These are phyloP conservation scores for Alternaria angustiovoidea DNA, from an alignment of 2,329 filamentous ascomycete genomes.

Conservation along the genomic window DNA sequence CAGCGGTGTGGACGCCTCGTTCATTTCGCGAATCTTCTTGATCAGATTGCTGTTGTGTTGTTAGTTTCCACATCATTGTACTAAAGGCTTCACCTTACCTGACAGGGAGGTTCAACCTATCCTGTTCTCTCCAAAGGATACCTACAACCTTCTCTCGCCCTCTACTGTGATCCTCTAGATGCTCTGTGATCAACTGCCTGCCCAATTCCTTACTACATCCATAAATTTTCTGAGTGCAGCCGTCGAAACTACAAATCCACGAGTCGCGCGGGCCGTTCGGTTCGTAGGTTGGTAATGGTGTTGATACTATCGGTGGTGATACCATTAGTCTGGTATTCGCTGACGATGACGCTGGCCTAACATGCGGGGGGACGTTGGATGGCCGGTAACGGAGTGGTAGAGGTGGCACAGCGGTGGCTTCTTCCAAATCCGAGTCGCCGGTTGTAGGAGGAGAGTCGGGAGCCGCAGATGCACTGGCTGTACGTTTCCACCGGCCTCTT, in stretches of 20 bases:
- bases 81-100: slow-evolving; percentile 33
- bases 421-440: slow-evolving; percentile 23
- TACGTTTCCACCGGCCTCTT: slow-evolving; percentile 37
- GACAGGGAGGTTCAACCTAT: slow-evolving; percentile 51
- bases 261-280: slow-evolving; percentile 66
- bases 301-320: slow-evolving; percentile 37
- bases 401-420: slow-evolving; percentile 17
- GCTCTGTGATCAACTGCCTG: slow-evolving; percentile 65
- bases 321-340: slow-evolving; percentile 21
- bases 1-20: slow-evolving; percentile 41
- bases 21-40: slow-evolving; percentile 56
- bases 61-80: not conserved
- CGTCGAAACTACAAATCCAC: slow-evolving; percentile 72
- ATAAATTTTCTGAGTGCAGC: slow-evolving; percentile 70
- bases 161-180: slow-evolving; percentile 68
- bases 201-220: slow-evolving; percentile 65
- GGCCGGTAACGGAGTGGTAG: slow-evolving; percentile 40
- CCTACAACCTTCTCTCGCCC: slow-evolving; percentile 61
- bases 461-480: slow-evolving; percentile 31
- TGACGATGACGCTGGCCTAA: not conserved
- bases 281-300: slow-evolving; percentile 44
- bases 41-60: slow-evolving; percentile 50
- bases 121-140: slow-evolving; percentile 64
- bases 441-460: slow-evolving; percentile 33
- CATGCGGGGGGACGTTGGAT: slow-evolving; percentile 6